Percentiles rank a stretch among this genome's conserved stretches.
Evolutionary conservation across 2,329 filamentous ascomycete genomes (phyloP).

Genomic region (Leptographium procerum): DNA sequence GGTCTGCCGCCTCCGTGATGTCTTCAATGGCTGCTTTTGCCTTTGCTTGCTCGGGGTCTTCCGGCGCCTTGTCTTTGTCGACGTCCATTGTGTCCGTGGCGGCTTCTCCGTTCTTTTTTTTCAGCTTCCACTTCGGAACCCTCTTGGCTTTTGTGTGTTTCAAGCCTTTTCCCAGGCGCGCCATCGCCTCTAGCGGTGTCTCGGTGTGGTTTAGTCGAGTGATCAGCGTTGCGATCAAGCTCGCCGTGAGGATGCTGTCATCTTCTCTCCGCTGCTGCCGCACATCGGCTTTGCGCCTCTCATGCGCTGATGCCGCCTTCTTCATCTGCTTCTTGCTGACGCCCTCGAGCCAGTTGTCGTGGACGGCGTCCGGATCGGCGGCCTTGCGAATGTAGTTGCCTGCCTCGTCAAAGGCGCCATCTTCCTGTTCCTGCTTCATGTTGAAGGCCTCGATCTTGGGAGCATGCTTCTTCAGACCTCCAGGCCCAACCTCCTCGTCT

Average conservation of each 20-base stretch:
- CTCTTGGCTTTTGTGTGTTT: slow-evolving; percentile 44
- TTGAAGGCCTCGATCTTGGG: slow-evolving; percentile 96
- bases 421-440: slow-evolving; percentile 78
- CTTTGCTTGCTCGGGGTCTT: slow-evolving; percentile 57
- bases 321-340: slow-evolving; percentile 90
- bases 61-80: slow-evolving; percentile 52
- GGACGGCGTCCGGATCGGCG: slow-evolving; percentile 73
- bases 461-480: slow-evolving; percentile 83
- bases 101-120: slow-evolving; percentile 44
- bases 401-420: slow-evolving; percentile 80
- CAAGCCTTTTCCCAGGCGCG: slow-evolving; percentile 61
- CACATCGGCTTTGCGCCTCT: slow-evolving; percentile 69
- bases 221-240: slow-evolving; percentile 66
- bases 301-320: slow-evolving; percentile 74
- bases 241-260: slow-evolving; percentile 78
- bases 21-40: slow-evolving; percentile 65
- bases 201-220: slow-evolving; percentile 65
- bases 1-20: slow-evolving; percentile 84
- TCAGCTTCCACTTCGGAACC: slow-evolving; percentile 57
- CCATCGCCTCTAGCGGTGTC: slow-evolving; percentile 78
- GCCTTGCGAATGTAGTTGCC: slow-evolving; percentile 91
- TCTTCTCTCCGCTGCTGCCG: slow-evolving; percentile 60
- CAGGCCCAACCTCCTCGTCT: slow-evolving; percentile 82
- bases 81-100: slow-evolving; percentile 56
- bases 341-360: slow-evolving; percentile 88